phyloP scores from a whole-genome alignment of 805 yeast species.

The Nakazawaea wickerhamii region DNA sequence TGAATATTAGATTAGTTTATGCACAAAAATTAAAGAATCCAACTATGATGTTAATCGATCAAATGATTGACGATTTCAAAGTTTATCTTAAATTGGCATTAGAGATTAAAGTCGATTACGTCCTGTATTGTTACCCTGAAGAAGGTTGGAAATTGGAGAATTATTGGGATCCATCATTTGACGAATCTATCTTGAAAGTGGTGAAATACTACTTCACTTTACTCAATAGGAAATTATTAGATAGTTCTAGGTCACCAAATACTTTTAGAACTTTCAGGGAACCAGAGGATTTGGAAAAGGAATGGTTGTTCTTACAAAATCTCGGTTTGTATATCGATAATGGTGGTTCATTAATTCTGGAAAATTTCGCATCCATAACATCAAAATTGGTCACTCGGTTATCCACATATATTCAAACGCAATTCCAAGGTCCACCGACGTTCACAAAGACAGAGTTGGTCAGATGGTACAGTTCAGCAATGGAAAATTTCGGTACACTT shows the following conservation, averaged over 20 bases:
- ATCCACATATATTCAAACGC: slow-evolving; percentile 64
- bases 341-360: slow-evolving; percentile 77
- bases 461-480: slow-evolving; percentile 62
- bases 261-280: slow-evolving; percentile 83
- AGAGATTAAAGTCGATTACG: slow-evolving; percentile 62
- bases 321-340: slow-evolving; percentile 76
- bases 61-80: slow-evolving; percentile 80
- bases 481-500: slow-evolving; percentile 67
- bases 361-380: slow-evolving; percentile 63
- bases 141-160: slow-evolving; percentile 70
- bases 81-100: slow-evolving; percentile 71
- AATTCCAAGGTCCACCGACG: slow-evolving; percentile 56
- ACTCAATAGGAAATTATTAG: slow-evolving; percentile 71
- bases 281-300: slow-evolving; percentile 81
- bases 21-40: slow-evolving; percentile 79
- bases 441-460: slow-evolving; percentile 36
- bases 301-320: slow-evolving; percentile 73
- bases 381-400: slow-evolving; percentile 65
- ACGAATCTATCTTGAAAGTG: slow-evolving; percentile 65
- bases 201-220: slow-evolving; percentile 66
- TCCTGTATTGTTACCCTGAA: slow-evolving; percentile 52
- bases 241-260: slow-evolving; percentile 56
- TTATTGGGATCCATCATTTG: slow-evolving; percentile 55
- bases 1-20: slow-evolving; percentile 65
- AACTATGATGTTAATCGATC: slow-evolving; percentile 94